Conservation (phyloP, 208 protist genomes). For the Acanthamoeba royreba region DNA sequence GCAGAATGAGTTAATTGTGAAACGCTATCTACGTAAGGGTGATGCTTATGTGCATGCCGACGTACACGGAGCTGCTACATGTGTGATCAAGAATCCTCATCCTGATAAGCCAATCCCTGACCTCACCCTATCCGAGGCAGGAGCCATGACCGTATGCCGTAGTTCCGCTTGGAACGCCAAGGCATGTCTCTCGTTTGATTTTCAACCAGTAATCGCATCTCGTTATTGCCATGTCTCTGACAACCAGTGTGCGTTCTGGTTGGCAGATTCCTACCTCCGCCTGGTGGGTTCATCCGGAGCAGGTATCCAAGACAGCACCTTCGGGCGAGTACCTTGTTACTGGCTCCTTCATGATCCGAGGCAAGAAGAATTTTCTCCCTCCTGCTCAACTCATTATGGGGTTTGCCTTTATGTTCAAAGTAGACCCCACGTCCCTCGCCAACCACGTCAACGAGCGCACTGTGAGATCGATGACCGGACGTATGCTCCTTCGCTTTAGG, state of each 20-base stretch:
- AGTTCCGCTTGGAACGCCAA: conserved; percentile 94
- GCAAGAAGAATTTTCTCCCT: conserved; percentile 89
- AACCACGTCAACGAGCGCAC: conserved; percentile 28
- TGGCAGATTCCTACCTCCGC: conserved; percentile 83
- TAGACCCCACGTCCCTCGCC: background rate
- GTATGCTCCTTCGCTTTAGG: background rate
- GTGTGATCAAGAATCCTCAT: conserved; percentile 1
- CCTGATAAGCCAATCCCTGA: conserved; percentile 49
- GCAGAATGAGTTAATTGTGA: conserved; percentile 91
- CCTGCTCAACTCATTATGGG: conserved; percentile 78
- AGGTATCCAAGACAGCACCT: conserved; percentile 89
- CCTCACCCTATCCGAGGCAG: conserved; percentile 66
- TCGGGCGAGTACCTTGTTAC: conserved; percentile 86
- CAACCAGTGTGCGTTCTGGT: too few relatives aligned
- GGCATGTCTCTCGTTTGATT: background rate
- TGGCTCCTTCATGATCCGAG: conserved; percentile 88
- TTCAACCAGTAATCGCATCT: background rate
- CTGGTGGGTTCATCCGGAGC: conserved; percentile 92
- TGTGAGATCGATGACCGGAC: background rate
- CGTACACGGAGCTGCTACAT: conserved; percentile 87
- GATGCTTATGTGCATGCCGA: conserved; percentile 97
- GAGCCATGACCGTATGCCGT: conserved; percentile 87
- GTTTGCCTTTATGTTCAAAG: conserved; percentile 78
- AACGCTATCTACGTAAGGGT: conserved; percentile 70
- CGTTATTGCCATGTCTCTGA: background rate